Base-by-base conservation (phyloP, 805 yeast species). In the Candida krabiensis region DNA sequence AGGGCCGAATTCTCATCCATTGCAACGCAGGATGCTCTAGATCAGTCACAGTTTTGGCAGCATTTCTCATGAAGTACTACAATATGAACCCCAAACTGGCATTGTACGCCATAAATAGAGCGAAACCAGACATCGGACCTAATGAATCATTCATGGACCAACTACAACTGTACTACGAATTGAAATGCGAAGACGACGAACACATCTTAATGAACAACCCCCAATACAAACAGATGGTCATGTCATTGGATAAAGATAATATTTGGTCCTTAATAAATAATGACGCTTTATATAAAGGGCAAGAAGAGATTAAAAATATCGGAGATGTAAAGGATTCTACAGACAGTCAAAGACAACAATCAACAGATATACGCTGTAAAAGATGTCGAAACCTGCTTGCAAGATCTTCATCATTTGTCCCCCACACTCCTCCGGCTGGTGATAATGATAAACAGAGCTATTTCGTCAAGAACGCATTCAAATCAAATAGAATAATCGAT, bases 341-440 rank as follows among this genome's bases (percentile, higher is more conserved):
- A n/a, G n/a, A n/a, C n/a, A n/a, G n/a, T n/a, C n/a, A n/a, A n/a
- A n/a, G n/a, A n/a, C n/a, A n/a, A n/a, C n/a, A n/a, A n/a, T n/a
- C n/a, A n/a, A n/a, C 36, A 19, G 53, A 45, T 13, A 60, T 87
- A 27, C 70, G 96, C 41, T 91, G 99, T 65, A 86, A 83, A 49
- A 78, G 79, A 57, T 91, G 99, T 66, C 75, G 97, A 47, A 74
- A 77, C 22, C 65, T 69, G 13, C 66, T 91, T 18, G 95, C 95
- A 0, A 60, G 71, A 14, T 76, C 85, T 1, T 60, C 73, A 2
- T 75, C 83, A 13, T 73, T 84, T 40, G 75, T 85, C 21, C 59
- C 67, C 16, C 96, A 90, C 61, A 69, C 66, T 2, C 80, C 81
- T 14, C 90, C 96, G 14, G 33, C 25, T 11, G 77, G 71, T 21